A percentile compares a stretch with the other conserved stretches of the same genome.
These are phyloP conservation scores for Ambrosiella xylebori DNA, from an alignment of 2,329 filamentous ascomycete genomes.

Conservation along the genomic window DNA sequence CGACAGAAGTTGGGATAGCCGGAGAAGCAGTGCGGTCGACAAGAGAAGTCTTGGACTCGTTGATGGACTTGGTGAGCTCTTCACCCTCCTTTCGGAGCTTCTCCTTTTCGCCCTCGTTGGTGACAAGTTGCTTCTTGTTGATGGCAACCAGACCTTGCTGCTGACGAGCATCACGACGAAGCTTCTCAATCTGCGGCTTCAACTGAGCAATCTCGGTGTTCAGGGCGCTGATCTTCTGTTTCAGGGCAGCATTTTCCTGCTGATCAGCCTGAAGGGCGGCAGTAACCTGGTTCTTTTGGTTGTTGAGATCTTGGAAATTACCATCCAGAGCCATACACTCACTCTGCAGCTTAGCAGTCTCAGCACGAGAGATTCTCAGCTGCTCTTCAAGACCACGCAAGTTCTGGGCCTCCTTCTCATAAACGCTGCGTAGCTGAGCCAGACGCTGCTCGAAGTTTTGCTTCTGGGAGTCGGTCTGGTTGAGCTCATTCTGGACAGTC, in stretches of 20 bases:
- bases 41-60: conserved; percentile 4
- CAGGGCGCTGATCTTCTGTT: conserved; percentile 69
- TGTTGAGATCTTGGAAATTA: conserved; percentile 62
- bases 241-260: conserved; percentile 69
- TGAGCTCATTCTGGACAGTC: conserved; percentile 65
- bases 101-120: conserved; percentile 75
- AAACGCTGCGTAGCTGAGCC: conserved; percentile 68
- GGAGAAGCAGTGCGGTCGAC: conserved; percentile 30
- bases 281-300: conserved; percentile 60
- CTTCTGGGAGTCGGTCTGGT: conserved; percentile 70
- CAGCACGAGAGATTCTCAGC: conserved; percentile 54
- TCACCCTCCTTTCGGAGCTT: conserved; percentile 69
- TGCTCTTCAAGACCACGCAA: conserved; percentile 75
- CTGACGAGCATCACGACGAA: conserved; percentile 79
- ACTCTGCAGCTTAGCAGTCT: conserved; percentile 68
- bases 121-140: conserved; percentile 92
- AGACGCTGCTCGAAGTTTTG: conserved; percentile 81
- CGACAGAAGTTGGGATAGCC: conserved; percentile 32
- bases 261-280: conserved; percentile 69
- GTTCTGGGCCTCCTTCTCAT: conserved; percentile 83
- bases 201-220: conserved; percentile 72
- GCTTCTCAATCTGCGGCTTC: conserved; percentile 82
- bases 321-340: conserved; percentile 74
- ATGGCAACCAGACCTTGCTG: conserved; percentile 94
- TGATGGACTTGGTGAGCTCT: conserved; percentile 35